Evolutionary conservation across 106 monocot species (phyloP).

Genomic region (Amphibolis antarctica): DNA sequence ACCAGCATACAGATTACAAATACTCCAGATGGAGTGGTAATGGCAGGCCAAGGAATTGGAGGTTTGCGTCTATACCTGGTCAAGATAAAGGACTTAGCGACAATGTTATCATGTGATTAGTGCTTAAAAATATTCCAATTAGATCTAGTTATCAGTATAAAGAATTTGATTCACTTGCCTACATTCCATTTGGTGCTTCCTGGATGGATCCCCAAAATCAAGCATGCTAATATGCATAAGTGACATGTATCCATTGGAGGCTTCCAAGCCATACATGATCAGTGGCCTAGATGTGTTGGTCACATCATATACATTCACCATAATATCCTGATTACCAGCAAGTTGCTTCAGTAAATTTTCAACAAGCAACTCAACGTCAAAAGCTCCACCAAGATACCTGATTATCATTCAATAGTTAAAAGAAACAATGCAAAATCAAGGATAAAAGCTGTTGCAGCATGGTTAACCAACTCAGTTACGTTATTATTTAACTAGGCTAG

Average conservation of each 20-base stretch:
- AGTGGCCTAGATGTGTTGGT: constrained; percentile 76
- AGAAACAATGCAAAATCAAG: too few relatives aligned
- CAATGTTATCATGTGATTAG: not conserved
- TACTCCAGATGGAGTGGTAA: constrained; percentile 17
- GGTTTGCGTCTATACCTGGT: constrained; percentile 77
- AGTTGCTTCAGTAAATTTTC: constrained; percentile 90
- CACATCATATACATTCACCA: constrained; percentile 90
- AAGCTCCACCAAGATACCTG: constrained; percentile 95
- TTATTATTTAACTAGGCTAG: too few relatives aligned
- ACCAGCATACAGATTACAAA: constrained; percentile 28
- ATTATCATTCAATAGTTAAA: not conserved
- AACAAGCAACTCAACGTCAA: constrained; percentile 93
- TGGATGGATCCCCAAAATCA: constrained; percentile 94
- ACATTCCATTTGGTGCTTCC: constrained; percentile 88
- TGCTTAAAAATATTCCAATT: not conserved
- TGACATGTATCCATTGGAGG: constrained; percentile 38
- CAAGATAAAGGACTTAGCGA: constrained; percentile 2
- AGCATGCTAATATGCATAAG: constrained; percentile 61
- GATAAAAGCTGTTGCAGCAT: too few relatives aligned
- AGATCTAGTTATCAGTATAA: too few relatives aligned
- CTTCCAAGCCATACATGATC: constrained; percentile 82
- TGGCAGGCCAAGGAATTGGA: constrained; percentile 26
- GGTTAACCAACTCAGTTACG: too few relatives aligned
- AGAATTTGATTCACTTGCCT: constrained; percentile 29
- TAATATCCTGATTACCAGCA: constrained; percentile 80